Base-by-base conservation (phyloP, 495 filamentous ascomycete species). In the Parathielavia hyrcaniae region DNA sequence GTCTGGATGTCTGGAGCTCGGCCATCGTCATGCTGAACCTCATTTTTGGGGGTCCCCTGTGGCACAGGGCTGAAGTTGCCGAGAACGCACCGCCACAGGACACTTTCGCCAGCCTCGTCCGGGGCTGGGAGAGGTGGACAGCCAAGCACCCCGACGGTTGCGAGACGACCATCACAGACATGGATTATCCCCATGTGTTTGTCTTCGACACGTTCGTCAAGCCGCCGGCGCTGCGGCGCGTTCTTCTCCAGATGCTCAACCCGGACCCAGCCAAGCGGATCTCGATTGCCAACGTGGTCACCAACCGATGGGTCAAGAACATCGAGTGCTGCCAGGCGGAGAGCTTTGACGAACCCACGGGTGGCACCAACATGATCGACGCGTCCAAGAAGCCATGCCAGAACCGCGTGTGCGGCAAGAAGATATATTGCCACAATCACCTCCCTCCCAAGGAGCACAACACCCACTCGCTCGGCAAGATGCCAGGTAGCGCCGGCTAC, bases 1-100 rank as follows among this genome's bases (percentile, higher is more conserved):
- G 82, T 4, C 69, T 90, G 23, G 88, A 92, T 62, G 83, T 91
- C 20, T 92, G 88, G 88, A 86, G 84, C 50, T 83, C 86, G 47
- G 88, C 84, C 19, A 81, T 91, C 53, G 83, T 89, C 57, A 88
- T 83, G 74, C 64, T 90, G 39, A 79, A 82, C 60, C 79, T 92
- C 60, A 79, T 78, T 49, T 85, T 83, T 57, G 77, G 79, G 23
- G 85, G 81, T 45, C 77, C 77, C 19, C 72, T 88, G 5, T 91
- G 88, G 88, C 68, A 78, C 47, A 77, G 79, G 38, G 87, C 82
- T 16, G 73, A 75, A 53, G 50, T 76, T 16, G 69, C 71, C 14
- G 48, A 56, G 34, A 61, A 50, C 9, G 59, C 65, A 9, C 62
- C 64, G 35, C 53, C 59, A 10, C 55, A 64, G 30, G 56, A 58